phyloP scores from a whole-genome alignment of 495 filamentous ascomycete species.

The Rhypophila decipiens region DNA sequence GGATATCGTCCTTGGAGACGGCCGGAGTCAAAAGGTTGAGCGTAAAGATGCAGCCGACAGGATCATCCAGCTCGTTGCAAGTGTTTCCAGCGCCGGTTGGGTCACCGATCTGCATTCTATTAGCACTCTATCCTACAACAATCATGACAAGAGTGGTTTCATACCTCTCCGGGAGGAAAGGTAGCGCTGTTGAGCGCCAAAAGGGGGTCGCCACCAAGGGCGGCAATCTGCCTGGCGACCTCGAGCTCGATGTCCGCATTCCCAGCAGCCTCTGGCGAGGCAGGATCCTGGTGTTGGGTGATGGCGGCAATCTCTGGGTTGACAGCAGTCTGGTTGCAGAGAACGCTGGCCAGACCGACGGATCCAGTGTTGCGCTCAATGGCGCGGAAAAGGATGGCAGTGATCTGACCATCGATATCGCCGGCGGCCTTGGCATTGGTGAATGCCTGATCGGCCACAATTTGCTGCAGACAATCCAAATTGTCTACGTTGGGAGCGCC shows the following conservation, averaged over 20 bases:
- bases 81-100: conserved; percentile 52
- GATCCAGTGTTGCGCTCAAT: conserved; percentile 57
- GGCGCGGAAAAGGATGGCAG: conserved; percentile 55
- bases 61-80: conserved; percentile 46
- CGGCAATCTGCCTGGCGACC: conserved; percentile 48
- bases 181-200: conserved; percentile 51
- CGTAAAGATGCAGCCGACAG: conserved; percentile 56
- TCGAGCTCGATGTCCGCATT: conserved; percentile 52
- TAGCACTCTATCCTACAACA: neutral
- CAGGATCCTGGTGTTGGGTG: conserved; percentile 60
- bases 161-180: conserved; percentile 52
- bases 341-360: conserved; percentile 48
- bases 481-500: conserved; percentile 54
- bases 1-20: conserved; percentile 49
- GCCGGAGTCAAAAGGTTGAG: conserved; percentile 54
- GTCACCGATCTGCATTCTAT: conserved; percentile 40
- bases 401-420: conserved; percentile 49
- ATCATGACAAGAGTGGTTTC: conserved; percentile 4
- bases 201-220: conserved; percentile 52
- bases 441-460: conserved; percentile 62
- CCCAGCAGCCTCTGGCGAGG: conserved; percentile 41
- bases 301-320: conserved; percentile 65
- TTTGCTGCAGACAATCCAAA: conserved; percentile 60
- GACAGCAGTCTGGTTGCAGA: conserved; percentile 53
- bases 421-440: conserved; percentile 60